Evolutionary conservation across 139 green algal species (phyloP), one percentile per base, ranked within the genome.

Genomic region (Dunaliella sp.): DNA sequence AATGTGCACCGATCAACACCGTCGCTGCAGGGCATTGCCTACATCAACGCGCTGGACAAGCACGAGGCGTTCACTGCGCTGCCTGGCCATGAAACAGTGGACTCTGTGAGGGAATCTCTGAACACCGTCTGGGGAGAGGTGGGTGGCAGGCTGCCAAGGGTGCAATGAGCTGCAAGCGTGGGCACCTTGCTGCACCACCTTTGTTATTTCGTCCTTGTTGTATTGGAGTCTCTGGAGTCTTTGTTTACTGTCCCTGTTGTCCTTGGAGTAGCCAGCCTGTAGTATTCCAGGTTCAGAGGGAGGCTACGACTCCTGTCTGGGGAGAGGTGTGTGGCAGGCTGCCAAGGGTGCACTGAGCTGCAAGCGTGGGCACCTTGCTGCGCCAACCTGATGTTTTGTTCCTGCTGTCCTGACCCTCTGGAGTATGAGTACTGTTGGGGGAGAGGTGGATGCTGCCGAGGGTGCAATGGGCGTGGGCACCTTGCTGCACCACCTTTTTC

Each of bases 11-110:
- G n/a, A n/a, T n/a, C n/a, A n/a, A n/a, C n/a, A n/a, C n/a, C n/a
- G n/a, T n/a, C n/a, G n/a, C n/a, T n/a, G 24, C 72, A 82, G 83
- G 94, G 94, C 7, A 89, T 95, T 24, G 88, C 88, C n/a, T 95
- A 94, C 82, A 87, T 83, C 28, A 89, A 94, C 25, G 92, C 92
- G 0, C 77, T 93, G 38, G 82, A 96, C 87, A 83, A 81, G 33
- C 85, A 86, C 0, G 31, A 85, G 1, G 74, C 85, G 2, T 92
- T 90, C 73, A 87, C 88, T 0, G 79, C 34, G 16, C 82, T 94
- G 65, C 90, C 89, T 7, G 88, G 86, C 26, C 87, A 91, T 57
- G 88, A 86, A 32, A 89, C 82, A 3, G 88, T 91, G 38, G 89
- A 93, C 74, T 80, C 36, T 7, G 87, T 92, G 1, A 74, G 89